phyloP scores from a whole-genome alignment of 768 basidiomycete genomes.

The Lactarius tabidus region DNA sequence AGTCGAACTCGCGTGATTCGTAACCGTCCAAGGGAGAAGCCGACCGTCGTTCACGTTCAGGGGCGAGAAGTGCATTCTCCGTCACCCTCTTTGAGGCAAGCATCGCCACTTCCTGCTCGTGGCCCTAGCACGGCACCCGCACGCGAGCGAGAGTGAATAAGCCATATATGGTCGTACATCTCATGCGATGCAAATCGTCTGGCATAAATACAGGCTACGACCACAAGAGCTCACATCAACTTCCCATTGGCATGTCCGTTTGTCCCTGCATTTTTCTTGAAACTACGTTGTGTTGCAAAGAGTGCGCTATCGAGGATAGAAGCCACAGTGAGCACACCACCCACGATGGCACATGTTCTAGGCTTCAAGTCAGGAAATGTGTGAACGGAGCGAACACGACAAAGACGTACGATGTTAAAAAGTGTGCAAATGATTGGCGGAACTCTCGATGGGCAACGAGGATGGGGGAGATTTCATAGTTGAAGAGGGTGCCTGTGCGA shows the following conservation, averaged over 20 bases:
- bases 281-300: constrained; percentile 71
- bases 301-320: constrained; percentile 82
- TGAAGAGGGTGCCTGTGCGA: constrained; percentile 73
- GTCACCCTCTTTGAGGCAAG: constrained; percentile 44
- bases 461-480: constrained; percentile 97
- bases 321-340: constrained; percentile 94
- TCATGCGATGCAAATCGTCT: constrained; percentile 4
- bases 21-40: too few relatives aligned
- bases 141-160: not conserved
- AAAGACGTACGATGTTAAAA: constrained; percentile 84
- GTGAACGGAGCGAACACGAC: not conserved
- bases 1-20: too few relatives aligned
- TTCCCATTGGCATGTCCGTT: constrained; percentile 25
- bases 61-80: constrained; percentile 49
- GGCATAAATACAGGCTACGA: constrained; percentile 1
- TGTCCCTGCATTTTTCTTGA: constrained; percentile 54
- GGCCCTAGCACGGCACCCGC: constrained; percentile 33
- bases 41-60: too few relatives aligned
- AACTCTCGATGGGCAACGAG: constrained; percentile 88
- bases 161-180: constrained; percentile 17
- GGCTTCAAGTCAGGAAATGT: not conserved
- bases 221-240: constrained; percentile 23
- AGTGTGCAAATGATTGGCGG: constrained; percentile 95
- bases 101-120: constrained; percentile 41
- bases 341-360: constrained; percentile 96